Evolutionary conservation across 495 filamentous ascomycete species (phyloP).

Genomic region (Haplographium delicatum): DNA sequence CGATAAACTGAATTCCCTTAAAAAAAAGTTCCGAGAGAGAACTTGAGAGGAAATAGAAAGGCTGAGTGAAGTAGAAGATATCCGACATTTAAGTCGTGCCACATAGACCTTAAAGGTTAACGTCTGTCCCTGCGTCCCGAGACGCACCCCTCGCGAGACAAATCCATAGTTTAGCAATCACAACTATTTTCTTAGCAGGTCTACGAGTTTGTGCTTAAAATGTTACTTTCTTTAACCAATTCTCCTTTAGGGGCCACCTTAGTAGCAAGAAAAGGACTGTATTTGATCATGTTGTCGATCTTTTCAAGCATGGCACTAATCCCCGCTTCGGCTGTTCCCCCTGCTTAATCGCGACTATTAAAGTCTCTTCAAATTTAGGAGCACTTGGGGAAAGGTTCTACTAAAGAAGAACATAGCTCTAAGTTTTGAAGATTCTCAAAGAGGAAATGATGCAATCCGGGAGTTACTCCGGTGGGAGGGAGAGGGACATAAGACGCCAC

Average conservation of each 20-base stretch:
- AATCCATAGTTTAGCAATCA: conserved; percentile 11
- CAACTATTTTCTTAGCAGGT: conserved; percentile 10
- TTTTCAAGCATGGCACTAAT: conserved; percentile 8
- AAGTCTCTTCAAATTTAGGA: conserved; percentile 11
- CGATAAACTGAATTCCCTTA: too few species aligned
- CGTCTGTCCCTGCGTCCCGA: conserved; percentile 4
- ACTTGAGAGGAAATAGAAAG: too few species aligned
- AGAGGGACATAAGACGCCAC: conserved; percentile 1
- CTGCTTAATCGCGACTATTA: conserved; percentile 15
- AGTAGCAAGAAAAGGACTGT: conserved; percentile 11
- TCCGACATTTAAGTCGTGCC: too few species aligned
- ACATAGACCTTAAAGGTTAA: too few species aligned
- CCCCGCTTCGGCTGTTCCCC: conserved; percentile 11
- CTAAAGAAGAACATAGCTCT: conserved; percentile 9
- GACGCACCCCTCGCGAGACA: conserved; percentile 1
- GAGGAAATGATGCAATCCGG: conserved; percentile 15
- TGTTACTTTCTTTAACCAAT: conserved; percentile 18
- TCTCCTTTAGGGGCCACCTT: conserved; percentile 7
- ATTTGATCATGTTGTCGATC: conserved; percentile 10
- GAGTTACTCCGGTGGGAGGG: conserved; percentile 11
- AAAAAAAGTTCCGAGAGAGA: too few species aligned
- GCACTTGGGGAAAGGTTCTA: conserved; percentile 10
- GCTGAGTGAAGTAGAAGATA: too few species aligned
- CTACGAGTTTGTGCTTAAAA: conserved; percentile 18
- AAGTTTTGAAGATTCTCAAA: conserved; percentile 12